Evolutionary conservation across 2,329 filamentous ascomycete species (phyloP).

Genomic region (Colletotrichum euphorbiae): DNA sequence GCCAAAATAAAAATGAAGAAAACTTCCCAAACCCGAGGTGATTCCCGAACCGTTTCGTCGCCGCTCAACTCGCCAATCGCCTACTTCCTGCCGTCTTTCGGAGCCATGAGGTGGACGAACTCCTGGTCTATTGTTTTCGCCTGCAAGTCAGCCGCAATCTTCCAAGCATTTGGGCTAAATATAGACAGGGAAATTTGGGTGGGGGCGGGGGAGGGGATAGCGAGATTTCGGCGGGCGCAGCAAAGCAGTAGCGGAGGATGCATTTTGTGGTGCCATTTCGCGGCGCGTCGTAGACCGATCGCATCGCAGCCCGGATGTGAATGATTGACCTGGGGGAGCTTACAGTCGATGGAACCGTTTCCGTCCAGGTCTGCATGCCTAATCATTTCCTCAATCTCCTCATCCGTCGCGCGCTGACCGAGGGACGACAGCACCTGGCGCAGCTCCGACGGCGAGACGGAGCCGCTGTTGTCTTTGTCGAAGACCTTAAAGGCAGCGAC

Average conservation of each 20-base stretch:
- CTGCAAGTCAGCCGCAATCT: conserved; percentile 28
- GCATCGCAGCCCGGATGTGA: neutral
- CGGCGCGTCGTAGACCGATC: neutral
- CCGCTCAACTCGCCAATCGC: neutral
- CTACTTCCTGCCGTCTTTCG: conserved; percentile 37
- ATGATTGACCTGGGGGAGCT: neutral
- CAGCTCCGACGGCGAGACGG: conserved; percentile 40
- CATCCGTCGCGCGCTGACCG: conserved; percentile 41
- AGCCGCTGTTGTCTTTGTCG: conserved; percentile 41
- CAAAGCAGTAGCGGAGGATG: conserved; percentile 10
- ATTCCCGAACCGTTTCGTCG: neutral
- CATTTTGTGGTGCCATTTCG: neutral
- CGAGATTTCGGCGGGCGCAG: conserved; percentile 17
- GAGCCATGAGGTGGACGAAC: conserved; percentile 41
- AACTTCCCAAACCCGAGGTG: neutral
- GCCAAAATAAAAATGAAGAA: neutral
- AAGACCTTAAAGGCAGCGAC: conserved; percentile 41
- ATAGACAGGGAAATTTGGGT: conserved; percentile 16
- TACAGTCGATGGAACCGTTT: conserved; percentile 41
- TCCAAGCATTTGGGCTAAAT: conserved; percentile 15
- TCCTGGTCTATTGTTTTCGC: conserved; percentile 37
- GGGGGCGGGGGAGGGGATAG: conserved; percentile 21
- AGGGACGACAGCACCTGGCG: conserved; percentile 41
- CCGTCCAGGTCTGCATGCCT: conserved; percentile 40
- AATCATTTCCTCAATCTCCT: conserved; percentile 42